Percentiles rank a stretch among this genome's conserved stretches.
Evolutionary conservation across 805 yeast genomes (phyloP).

Genomic region (Candida corydali): DNA sequence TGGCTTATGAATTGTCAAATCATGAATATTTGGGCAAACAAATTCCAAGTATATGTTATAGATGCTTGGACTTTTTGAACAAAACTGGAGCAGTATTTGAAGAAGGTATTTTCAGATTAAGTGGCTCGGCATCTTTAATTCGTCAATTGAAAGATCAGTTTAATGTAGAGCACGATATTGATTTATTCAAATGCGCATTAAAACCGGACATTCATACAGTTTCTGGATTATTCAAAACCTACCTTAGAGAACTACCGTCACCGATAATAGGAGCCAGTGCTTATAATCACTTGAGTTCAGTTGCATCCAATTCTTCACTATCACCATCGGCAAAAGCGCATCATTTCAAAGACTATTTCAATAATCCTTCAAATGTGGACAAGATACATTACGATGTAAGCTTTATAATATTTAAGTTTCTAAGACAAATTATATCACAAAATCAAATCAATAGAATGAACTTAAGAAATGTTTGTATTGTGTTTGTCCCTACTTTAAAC

Average conservation of each 20-base stretch:
- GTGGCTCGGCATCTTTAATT: constrained; percentile 81
- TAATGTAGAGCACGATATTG: constrained; percentile 65
- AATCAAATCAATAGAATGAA: constrained; percentile 77
- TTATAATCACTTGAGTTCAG: constrained; percentile 24
- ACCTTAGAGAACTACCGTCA: constrained; percentile 71
- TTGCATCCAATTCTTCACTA: constrained; percentile 15
- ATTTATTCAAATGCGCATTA: constrained; percentile 45
- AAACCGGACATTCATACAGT: constrained; percentile 78
- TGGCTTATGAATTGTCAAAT: constrained; percentile 50
- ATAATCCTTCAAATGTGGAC: constrained; percentile 41
- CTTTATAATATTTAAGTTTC: constrained; percentile 60
- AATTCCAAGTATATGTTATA: constrained; percentile 71
- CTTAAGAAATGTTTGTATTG: constrained; percentile 70
- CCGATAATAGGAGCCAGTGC: constrained; percentile 59
- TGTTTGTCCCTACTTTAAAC: constrained; percentile 76
- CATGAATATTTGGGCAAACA: constrained; percentile 39
- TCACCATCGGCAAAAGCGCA: constrained; percentile 22
- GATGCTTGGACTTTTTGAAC: constrained; percentile 68
- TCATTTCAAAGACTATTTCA: constrained; percentile 29
- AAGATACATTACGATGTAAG: constrained; percentile 55
- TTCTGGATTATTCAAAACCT: constrained; percentile 80
- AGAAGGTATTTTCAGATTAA: constrained; percentile 87
- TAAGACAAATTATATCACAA: constrained; percentile 60
- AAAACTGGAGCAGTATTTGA: constrained; percentile 70
- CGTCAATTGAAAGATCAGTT: constrained; percentile 64